Evolutionary conservation across 345 rosid species (phyloP).

Genomic region (Excoecaria agallocha): DNA sequence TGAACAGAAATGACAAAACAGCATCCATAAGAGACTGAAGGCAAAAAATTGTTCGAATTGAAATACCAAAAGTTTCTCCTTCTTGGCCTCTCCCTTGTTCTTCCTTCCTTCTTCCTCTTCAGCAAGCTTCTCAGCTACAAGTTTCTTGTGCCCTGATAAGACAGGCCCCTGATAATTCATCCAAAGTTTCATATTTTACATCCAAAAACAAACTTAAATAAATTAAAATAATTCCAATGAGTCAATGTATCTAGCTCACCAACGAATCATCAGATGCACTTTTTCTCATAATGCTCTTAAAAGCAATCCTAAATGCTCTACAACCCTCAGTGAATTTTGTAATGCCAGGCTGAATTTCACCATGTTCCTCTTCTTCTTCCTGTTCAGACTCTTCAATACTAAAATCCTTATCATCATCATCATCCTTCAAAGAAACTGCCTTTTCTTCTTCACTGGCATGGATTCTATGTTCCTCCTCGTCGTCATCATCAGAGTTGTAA

Average conservation of each 20-base stretch:
- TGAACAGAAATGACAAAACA: not conserved
- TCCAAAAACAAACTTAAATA: not conserved
- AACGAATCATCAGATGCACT: conserved; percentile 55
- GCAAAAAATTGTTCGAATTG: not conserved
- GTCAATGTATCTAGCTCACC: conserved; percentile 39
- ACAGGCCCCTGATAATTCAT: conserved; percentile 71
- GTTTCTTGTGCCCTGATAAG: conserved; percentile 80
- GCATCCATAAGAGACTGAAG: not conserved
- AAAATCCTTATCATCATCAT: conserved; percentile 15
- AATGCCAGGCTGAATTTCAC: conserved; percentile 58
- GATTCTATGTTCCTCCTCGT: conserved; percentile 35
- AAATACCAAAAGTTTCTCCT: conserved; percentile 76
- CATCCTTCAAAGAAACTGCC: conserved; percentile 13
- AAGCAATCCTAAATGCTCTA: conserved; percentile 72
- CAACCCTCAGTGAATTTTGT: conserved; percentile 66
- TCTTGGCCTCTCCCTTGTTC: conserved; percentile 76
- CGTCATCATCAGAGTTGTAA: conserved; percentile 74
- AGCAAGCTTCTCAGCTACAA: conserved; percentile 82
- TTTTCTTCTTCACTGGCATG: conserved; percentile 34
- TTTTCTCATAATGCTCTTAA: conserved; percentile 62
- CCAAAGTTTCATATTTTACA: not conserved
- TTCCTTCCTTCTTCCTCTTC: conserved; percentile 77
- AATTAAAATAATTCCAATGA: not conserved
- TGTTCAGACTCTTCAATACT: conserved; percentile 33
- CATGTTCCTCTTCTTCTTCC: conserved; percentile 38